Evolutionary conservation across 2,329 filamentous ascomycete species (phyloP).

Genomic region (Coleophoma crateriformis): DNA sequence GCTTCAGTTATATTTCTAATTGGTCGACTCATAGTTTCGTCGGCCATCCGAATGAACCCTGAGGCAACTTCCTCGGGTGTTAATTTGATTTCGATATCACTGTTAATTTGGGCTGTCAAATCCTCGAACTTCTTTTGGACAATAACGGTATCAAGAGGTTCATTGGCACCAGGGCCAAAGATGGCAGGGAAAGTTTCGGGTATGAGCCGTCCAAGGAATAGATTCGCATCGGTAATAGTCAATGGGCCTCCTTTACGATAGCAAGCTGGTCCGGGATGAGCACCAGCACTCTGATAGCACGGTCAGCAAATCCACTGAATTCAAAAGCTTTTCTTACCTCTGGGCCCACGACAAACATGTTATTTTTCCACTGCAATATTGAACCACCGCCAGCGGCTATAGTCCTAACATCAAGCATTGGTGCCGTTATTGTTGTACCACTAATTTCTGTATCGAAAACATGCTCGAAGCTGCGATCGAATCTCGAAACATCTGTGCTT

Average conservation of each 20-base stretch:
- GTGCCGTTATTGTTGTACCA: conserved; percentile 69
- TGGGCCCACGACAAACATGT: conserved; percentile 63
- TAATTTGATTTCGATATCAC: conserved; percentile 55
- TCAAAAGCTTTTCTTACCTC: conserved; percentile 27
- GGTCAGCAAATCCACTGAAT: not conserved
- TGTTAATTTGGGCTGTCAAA: conserved; percentile 69
- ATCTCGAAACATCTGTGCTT: conserved; percentile 62
- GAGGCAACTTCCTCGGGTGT: conserved; percentile 46
- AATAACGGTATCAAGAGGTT: conserved; percentile 68
- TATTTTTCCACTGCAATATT: conserved; percentile 59
- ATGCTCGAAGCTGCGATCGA: conserved; percentile 60
- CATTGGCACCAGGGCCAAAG: conserved; percentile 79
- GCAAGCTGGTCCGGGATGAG: conserved; percentile 80
- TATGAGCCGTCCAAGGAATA: conserved; percentile 74
- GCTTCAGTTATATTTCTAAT: conserved; percentile 86
- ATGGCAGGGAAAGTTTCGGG: conserved; percentile 91
- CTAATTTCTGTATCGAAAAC: conserved; percentile 73
- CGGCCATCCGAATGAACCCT: conserved; percentile 81
- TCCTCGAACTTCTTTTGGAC: conserved; percentile 70
- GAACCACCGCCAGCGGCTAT: conserved; percentile 30
- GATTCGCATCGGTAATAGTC: conserved; percentile 83
- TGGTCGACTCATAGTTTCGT: conserved; percentile 82
- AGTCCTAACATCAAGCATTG: conserved; percentile 75
- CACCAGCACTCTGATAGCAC: conserved; percentile 34
- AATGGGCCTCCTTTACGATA: conserved; percentile 46